Evolutionary conservation across 805 yeast genomes (phyloP).

Genomic region (Wickerhamiella domercqiae): DNA sequence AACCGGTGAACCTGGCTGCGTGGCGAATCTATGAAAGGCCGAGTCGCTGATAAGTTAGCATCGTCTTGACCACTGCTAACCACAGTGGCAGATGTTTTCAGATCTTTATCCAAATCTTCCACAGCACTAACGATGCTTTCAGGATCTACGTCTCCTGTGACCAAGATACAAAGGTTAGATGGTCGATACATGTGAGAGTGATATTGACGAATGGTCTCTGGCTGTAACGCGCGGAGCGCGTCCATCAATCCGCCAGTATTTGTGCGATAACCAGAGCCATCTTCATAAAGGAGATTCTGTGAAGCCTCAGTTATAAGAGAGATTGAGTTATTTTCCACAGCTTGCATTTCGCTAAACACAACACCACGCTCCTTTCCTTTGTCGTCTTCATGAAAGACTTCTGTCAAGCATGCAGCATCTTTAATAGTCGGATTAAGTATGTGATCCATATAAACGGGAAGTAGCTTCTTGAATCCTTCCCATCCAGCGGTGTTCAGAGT

Average conservation of each 20-base stretch:
- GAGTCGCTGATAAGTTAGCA: slow-evolving; percentile 10
- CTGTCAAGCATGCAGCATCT: slow-evolving; percentile 82
- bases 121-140: slow-evolving; percentile 48
- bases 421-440: slow-evolving; percentile 70
- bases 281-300: slow-evolving; percentile 25
- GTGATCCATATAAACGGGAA: slow-evolving; percentile 87
- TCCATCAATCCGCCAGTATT: slow-evolving; percentile 87
- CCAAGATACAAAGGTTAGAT: slow-evolving; percentile 65
- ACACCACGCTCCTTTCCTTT: slow-evolving; percentile 88
- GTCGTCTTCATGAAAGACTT: slow-evolving; percentile 89
- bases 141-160: slow-evolving; percentile 77
- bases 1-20: slow-evolving; percentile 25
- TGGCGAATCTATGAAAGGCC: slow-evolving; percentile 68
- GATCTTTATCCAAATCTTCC: slow-evolving; percentile 43
- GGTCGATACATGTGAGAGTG: slow-evolving; percentile 64
- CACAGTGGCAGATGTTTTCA: neutral
- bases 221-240: slow-evolving; percentile 57
- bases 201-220: slow-evolving; percentile 59
- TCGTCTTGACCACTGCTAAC: slow-evolving; percentile 28
- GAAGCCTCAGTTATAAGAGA: slow-evolving; percentile 30
- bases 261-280: slow-evolving; percentile 66
- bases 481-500: slow-evolving; percentile 88
- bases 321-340: slow-evolving; percentile 65
- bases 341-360: slow-evolving; percentile 95
- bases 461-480: slow-evolving; percentile 73